Conservation (phyloP, 306 rosid genomes). For the Castanopsis chinensis region DNA sequence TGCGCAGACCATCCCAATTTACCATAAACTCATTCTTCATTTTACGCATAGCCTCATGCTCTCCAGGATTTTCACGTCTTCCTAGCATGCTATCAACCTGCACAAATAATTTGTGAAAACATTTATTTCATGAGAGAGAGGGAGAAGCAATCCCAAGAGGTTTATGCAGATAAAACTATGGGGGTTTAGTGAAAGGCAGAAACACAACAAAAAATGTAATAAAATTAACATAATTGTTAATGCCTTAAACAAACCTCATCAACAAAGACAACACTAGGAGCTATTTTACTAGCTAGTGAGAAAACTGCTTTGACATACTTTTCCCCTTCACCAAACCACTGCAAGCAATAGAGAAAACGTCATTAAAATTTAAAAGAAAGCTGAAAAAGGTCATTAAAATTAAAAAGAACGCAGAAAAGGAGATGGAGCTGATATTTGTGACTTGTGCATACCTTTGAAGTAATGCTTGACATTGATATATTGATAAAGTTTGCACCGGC, state of each 20-base stretch:
- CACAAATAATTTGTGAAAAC: conserved; percentile 17
- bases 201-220: not conserved
- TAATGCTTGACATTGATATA: conserved; percentile 92
- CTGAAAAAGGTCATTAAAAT: not conserved
- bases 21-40: conserved; percentile 99
- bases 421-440: not conserved
- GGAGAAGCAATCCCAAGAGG: not conserved
- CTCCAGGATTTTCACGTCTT: conserved; percentile 93
- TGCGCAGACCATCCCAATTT: conserved; percentile 97
- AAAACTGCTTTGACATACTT: conserved; percentile 94
- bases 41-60: conserved; percentile 96
- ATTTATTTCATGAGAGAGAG: not conserved
- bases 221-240: not conserved
- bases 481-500: conserved; percentile 98
- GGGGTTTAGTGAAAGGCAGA: too few relatives aligned
- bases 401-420: not conserved
- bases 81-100: conserved; percentile 99
- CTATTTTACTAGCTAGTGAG: conserved; percentile 92
- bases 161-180: too few relatives aligned
- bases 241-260: conserved; percentile 70
- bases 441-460: conserved; percentile 68
- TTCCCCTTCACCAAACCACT: conserved; percentile 99
- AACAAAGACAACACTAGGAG: conserved; percentile 94
- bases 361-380: conserved; percentile 9
- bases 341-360: conserved; percentile 27